Evolutionary conservation across 345 rosid species (phyloP), one percentile per base, ranked within the genome.

Genomic region (Mercurialis annua): DNA sequence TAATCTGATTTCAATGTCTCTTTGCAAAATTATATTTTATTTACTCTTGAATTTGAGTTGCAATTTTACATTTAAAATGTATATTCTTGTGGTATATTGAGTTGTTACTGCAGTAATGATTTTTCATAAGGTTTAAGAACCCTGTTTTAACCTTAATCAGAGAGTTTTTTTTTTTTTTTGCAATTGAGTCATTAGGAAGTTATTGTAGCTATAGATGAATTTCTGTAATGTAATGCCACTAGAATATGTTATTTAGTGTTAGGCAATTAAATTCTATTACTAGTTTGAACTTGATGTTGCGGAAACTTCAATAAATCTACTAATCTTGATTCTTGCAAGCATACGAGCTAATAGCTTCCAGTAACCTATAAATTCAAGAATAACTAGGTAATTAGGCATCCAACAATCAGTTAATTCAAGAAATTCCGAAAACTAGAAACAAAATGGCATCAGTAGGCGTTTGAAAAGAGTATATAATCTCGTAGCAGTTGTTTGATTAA

Each of bases 21-120:
- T 54, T 79, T 65, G 47, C 55, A 15, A n/a, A 31, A 27, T 51
- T 20, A 46, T 36, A 58, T 21, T 24, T 44, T 40, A 50, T 27
- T 33, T 68, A 16, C 40, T 21, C 18, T 60, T 54, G 38, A 21
- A 14, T 47, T 71, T 70, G 5, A 63, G 31, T 16, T 31, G 50
- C 17, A 42, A 14, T 11, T 30, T 61, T 56, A 2, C 23, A 30
- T 58, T 51, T 43, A 69, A 65, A 26, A 29, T 46, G 26, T 33
- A 68, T 68, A 6, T 9, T 53, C 16, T 2, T 11, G 29, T 40
- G 51, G 10, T 54, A 6, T 17, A 40, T 31, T 11, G 31, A n/a
- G 53, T 33, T 23, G 7, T 23, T 59, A 36, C 11, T 12, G 11
- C 42, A 55, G 63, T 44, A 26, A 6, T 62, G 38, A 70, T 53